Evolutionary conservation across 441 rosid species (phyloP).

Genomic region (Iberis amara): DNA sequence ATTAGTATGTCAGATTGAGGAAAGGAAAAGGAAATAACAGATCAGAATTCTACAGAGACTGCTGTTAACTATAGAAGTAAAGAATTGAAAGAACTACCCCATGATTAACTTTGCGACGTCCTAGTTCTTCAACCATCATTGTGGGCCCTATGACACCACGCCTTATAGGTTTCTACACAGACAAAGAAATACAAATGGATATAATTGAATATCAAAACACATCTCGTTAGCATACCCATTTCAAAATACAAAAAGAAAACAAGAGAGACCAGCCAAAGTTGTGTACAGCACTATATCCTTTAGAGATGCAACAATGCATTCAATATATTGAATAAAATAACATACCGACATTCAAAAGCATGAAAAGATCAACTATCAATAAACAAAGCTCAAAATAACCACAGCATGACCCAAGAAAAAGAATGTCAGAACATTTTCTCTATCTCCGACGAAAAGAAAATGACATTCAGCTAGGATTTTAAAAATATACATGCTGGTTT

Average conservation of each 20-base stretch:
- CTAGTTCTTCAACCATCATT: conserved; percentile 78
- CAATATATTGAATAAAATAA: background rate
- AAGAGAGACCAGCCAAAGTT: background rate
- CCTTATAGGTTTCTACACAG: conserved; percentile 70
- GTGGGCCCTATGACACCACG: conserved; percentile 78
- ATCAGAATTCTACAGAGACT: background rate
- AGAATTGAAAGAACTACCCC: conserved; percentile 46
- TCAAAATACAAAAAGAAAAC: background rate
- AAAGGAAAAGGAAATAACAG: background rate
- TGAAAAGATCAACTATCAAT: background rate
- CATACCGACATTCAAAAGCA: background rate
- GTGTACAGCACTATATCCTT: background rate
- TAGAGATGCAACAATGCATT: conserved; percentile 1
- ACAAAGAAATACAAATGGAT: conserved; percentile 2
- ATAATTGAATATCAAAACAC: conserved; percentile 12
- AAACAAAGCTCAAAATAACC: too few species aligned
- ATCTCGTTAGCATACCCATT: background rate
- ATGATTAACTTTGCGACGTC: conserved; percentile 57
- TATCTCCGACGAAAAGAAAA: too few species aligned
- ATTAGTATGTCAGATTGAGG: background rate
- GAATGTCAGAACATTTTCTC: too few species aligned
- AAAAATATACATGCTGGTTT: too few species aligned
- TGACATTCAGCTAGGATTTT: too few species aligned
- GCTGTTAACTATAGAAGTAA: conserved; percentile 1
- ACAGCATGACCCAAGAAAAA: too few species aligned